phyloP scores from a whole-genome alignment of 169 alveolate species.

The Plasmodium gaboni region DNA sequence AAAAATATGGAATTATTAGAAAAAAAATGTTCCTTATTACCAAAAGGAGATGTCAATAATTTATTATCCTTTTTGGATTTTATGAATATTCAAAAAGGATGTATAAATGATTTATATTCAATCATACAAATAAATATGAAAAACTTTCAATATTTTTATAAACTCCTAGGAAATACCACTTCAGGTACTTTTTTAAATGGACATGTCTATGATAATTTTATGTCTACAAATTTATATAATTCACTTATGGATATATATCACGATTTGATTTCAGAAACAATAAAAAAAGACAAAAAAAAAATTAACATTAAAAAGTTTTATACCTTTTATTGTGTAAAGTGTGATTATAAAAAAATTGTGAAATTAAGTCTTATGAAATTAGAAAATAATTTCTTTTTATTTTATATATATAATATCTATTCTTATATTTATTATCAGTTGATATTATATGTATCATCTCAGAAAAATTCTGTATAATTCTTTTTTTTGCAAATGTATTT shows the following conservation, averaged over 20 bases:
- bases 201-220: conserved; percentile 48
- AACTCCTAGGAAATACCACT: conserved; percentile 44
- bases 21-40: conserved; percentile 16
- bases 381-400: conserved; percentile 57
- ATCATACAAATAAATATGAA: conserved; percentile 69
- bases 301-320: conserved; percentile 58
- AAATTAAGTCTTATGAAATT: conserved; percentile 62
- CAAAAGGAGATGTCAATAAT: conserved; percentile 20
- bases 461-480: conserved; percentile 13
- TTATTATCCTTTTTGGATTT: conserved; percentile 35
- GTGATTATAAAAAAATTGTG: conserved; percentile 62
- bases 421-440: conserved; percentile 45
- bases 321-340: conserved; percentile 36
- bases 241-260: conserved; percentile 61
- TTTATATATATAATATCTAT: conserved; percentile 67
- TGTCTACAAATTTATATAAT: conserved; percentile 45
- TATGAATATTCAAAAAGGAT: conserved; percentile 50
- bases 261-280: conserved; percentile 56
- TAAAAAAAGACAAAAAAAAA: conserved; percentile 67
- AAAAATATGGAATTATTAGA: conserved; percentile 52
- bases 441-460: conserved; percentile 22
- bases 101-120: conserved; percentile 53
- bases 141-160: conserved; percentile 58
- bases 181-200: conserved; percentile 61
- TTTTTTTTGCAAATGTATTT: conserved; percentile 8